A percentile compares a stretch with the other conserved stretches of the same genome.
phyloP scores from a whole-genome alignment of 1,284 basidiomycete species.

The Irpex sp. region DNA sequence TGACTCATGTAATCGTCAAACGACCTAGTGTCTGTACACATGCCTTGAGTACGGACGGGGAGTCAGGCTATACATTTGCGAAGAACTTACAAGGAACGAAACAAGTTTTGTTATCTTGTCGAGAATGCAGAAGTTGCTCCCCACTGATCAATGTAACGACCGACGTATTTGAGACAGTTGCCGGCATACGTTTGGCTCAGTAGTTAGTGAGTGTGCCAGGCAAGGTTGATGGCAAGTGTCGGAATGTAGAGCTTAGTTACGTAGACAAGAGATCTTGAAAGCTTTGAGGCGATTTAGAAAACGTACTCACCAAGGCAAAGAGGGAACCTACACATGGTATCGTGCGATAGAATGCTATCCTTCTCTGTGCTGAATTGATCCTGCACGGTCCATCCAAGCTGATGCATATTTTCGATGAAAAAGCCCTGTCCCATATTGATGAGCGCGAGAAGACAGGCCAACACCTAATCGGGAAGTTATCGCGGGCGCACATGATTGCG shows the following conservation, averaged over 20 bases:
- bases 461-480: too few species aligned
- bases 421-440: constrained; percentile 20
- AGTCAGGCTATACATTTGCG: too few species aligned
- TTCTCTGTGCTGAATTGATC: constrained; percentile 24
- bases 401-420: constrained; percentile 29
- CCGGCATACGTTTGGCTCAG: constrained; percentile 14
- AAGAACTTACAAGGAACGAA: too few species aligned
- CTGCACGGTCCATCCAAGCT: constrained; percentile 27
- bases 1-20: too few species aligned
- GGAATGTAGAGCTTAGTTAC: constrained; percentile 18
- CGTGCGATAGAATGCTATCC: constrained; percentile 27
- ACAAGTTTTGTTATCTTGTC: too few species aligned
- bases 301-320: neutral
- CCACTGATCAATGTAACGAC: constrained; percentile 20
- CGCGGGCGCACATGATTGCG: too few species aligned
- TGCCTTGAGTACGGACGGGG: too few species aligned
- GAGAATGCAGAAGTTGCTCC: neutral
- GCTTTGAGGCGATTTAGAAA: constrained; percentile 8
- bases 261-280: constrained; percentile 25
- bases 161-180: constrained; percentile 13
- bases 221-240: constrained; percentile 25
- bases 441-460: too few species aligned
- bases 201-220: constrained; percentile 23
- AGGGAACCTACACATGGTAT: constrained; percentile 27
- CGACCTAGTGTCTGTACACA: too few species aligned